Percentiles rank a stretch among this genome's conserved stretches.
Evolutionary conservation across 2,329 filamentous ascomycete genomes (phyloP).

Genomic region (Colletotrichum chlorophyti): DNA sequence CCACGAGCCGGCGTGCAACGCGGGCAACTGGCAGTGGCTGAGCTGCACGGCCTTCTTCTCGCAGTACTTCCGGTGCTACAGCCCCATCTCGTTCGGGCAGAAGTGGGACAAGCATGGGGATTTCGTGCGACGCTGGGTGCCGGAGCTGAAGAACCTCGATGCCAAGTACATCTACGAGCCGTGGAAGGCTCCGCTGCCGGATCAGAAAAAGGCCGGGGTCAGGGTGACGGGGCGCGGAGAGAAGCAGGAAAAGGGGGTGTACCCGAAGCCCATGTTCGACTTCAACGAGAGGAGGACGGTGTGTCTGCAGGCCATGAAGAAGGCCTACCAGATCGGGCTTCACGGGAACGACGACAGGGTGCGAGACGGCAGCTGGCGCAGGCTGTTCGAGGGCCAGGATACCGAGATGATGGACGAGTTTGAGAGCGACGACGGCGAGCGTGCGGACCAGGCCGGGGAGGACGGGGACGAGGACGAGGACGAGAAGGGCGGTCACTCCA

Average conservation of each 20-base stretch:
- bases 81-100: constrained; percentile 73
- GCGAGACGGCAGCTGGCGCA: constrained; percentile 63
- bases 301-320: constrained; percentile 74
- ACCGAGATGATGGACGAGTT: constrained; percentile 49
- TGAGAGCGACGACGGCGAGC: constrained; percentile 41
- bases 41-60: constrained; percentile 77
- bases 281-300: constrained; percentile 67
- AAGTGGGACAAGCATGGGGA: constrained; percentile 76
- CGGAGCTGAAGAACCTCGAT: constrained; percentile 67
- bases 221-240: constrained; percentile 61
- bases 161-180: constrained; percentile 81
- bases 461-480: constrained; percentile 29
- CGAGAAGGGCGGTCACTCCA: no score
- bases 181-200: constrained; percentile 73
- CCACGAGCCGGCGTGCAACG: constrained; percentile 76
- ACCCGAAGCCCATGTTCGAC: constrained; percentile 82
- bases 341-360: constrained; percentile 69
- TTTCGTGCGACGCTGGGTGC: constrained; percentile 70
- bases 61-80: constrained; percentile 75
- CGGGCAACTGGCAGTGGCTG: constrained; percentile 82
- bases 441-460: constrained; percentile 37
- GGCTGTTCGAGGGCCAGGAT: constrained; percentile 48
- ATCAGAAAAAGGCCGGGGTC: constrained; percentile 74
- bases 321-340: constrained; percentile 69
- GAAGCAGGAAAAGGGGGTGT: constrained; percentile 54